Conservation (phyloP, 2,329 filamentous ascomycete species). For the Fusarium sp. region DNA sequence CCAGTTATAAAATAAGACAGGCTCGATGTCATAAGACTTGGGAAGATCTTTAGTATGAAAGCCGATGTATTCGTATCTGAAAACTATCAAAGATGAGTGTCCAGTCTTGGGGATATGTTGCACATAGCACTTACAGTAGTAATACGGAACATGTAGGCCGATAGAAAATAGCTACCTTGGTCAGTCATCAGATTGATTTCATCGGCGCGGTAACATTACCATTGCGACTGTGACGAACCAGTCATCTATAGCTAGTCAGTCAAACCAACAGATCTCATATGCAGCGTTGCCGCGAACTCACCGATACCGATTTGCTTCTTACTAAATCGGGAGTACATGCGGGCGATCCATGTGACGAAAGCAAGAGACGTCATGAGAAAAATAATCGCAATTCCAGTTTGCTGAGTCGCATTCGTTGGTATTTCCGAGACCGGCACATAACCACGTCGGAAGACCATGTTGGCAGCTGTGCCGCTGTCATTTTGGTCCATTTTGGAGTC, state of each 20-base stretch:
- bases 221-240: slow-evolving; percentile 31
- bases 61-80: slow-evolving; percentile 35
- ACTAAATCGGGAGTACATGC: slow-evolving; percentile 30
- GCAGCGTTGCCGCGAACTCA: neutral
- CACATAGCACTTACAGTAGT: slow-evolving; percentile 14
- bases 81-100: neutral
- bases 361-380: slow-evolving; percentile 31
- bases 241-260: slow-evolving; percentile 24
- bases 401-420: slow-evolving; percentile 30
- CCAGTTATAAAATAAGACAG: slow-evolving; percentile 38
- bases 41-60: slow-evolving; percentile 19
- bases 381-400: slow-evolving; percentile 31
- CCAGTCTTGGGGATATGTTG: fast-evolving
- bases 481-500: neutral
- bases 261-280: neutral
- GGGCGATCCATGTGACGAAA: slow-evolving; percentile 22
- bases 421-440: slow-evolving; percentile 24
- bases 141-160: slow-evolving; percentile 24
- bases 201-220: slow-evolving; percentile 4
- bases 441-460: slow-evolving; percentile 5
- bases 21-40: slow-evolving; percentile 22
- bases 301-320: slow-evolving; percentile 34
- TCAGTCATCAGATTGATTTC: neutral
- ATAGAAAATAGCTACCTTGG: slow-evolving; percentile 22
- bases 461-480: neutral